These are phyloP conservation scores for Xanthoconium purpureum DNA, from an alignment of 768 basidiomycete genomes.

Conservation along the genomic window DNA sequence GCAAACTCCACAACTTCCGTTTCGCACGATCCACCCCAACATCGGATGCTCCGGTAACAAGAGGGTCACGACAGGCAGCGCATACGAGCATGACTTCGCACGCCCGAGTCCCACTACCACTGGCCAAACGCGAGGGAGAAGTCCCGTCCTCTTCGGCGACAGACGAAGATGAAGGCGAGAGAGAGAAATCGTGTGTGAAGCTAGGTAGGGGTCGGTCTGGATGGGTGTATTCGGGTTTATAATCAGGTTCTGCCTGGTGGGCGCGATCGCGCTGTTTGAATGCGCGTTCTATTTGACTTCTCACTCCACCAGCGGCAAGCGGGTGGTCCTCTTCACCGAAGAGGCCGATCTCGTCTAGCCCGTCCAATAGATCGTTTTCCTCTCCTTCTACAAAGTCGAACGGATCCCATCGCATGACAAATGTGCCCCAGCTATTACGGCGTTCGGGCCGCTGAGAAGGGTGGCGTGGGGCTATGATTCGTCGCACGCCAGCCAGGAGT, in stretches of 20 bases:
- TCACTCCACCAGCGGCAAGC: slow-evolving; percentile 13
- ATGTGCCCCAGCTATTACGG: slow-evolving; percentile 21
- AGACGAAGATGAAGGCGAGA: slow-evolving; percentile 24
- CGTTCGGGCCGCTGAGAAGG: slow-evolving; percentile 12
- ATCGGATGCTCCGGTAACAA: slow-evolving; percentile 51
- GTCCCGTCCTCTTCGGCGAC: slow-evolving; percentile 47
- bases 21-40: slow-evolving; percentile 45
- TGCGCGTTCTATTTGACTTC: slow-evolving; percentile 20
- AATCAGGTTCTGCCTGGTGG: slow-evolving; percentile 37
- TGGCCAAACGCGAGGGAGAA: slow-evolving; percentile 17
- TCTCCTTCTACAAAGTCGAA: slow-evolving; percentile 17
- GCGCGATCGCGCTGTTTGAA: slow-evolving; percentile 21
- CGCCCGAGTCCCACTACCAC: slow-evolving; percentile 24
- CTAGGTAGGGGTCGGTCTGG: slow-evolving; percentile 53
- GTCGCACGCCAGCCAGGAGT: slow-evolving; percentile 43
- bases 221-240: slow-evolving; percentile 64
- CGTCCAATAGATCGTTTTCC: slow-evolving; percentile 15
- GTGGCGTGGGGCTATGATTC: slow-evolving; percentile 18
- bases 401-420: slow-evolving; percentile 32
- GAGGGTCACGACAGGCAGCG: slow-evolving; percentile 61
- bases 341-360: slow-evolving; percentile 16
- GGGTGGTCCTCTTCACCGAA: slow-evolving; percentile 13
- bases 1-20: slow-evolving; percentile 63
- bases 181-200: slow-evolving; percentile 66
- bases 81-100: slow-evolving; percentile 55